Evolutionary conservation across 1,284 basidiomycete genomes (phyloP).

Genomic region (Sporisorium iseilematis-ciliati): DNA sequence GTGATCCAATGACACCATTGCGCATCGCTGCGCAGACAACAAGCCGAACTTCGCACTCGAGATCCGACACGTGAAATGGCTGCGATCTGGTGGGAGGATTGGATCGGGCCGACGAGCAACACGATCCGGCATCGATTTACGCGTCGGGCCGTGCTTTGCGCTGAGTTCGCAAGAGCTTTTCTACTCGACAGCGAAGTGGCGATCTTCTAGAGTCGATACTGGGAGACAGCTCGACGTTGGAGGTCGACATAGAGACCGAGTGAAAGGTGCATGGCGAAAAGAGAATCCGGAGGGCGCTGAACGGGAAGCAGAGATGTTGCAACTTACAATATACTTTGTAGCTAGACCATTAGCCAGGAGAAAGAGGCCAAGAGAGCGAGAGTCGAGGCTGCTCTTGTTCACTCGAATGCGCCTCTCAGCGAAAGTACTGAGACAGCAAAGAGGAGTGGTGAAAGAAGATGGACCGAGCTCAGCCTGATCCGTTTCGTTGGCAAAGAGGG

Average conservation of each 20-base stretch:
- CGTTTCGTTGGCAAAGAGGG: too few species aligned
- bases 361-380: not conserved
- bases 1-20: conserved; percentile 26
- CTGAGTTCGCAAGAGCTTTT: too few species aligned
- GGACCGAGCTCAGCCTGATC: too few species aligned
- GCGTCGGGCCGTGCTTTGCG: conserved; percentile 4
- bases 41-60: not conserved
- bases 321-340: too few species aligned
- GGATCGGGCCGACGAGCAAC: not conserved
- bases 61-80: conserved; percentile 14
- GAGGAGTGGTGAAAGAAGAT: too few species aligned
- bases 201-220: too few species aligned
- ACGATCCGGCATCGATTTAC: not conserved
- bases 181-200: too few species aligned
- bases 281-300: not conserved
- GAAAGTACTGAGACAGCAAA: too few species aligned
- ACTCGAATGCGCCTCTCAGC: too few species aligned
- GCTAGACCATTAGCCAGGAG: too few species aligned
- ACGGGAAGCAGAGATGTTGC: not conserved
- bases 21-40: conserved; percentile 8
- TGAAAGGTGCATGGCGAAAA: not conserved
- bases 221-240: not conserved
- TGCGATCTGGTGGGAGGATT: not conserved
- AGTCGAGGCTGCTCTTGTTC: not conserved
- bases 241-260: not conserved